Conservation (phyloP, 768 basidiomycete genomes). For the Chalciporus pseudorubinellus region DNA sequence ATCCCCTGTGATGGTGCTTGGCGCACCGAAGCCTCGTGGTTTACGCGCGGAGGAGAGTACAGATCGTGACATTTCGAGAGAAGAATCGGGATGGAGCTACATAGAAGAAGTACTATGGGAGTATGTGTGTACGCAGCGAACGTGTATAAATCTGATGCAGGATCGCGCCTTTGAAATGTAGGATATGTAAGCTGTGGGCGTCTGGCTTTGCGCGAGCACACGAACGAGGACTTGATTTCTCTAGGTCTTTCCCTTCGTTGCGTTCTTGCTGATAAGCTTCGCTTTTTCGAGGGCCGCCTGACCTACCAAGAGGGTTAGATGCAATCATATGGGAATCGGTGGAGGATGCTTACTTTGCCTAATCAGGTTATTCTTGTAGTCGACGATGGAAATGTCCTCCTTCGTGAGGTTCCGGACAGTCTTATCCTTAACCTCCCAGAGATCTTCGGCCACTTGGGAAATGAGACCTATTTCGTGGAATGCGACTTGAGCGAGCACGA, state of each 20-base stretch:
- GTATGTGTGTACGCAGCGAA: conserved; percentile 13
- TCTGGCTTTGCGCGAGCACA: neutral
- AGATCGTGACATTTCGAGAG: conserved; percentile 18
- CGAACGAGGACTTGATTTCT: conserved; percentile 1
- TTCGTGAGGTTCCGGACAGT: conserved; percentile 92
- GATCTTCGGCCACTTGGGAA: conserved; percentile 95
- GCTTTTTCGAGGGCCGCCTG: conserved; percentile 88
- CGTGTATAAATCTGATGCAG: conserved; percentile 10
- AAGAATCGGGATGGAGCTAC: conserved; percentile 8
- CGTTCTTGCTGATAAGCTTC: conserved; percentile 85
- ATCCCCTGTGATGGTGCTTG: neutral
- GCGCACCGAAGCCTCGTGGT: conserved; percentile 9
- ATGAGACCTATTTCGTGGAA: conserved; percentile 65
- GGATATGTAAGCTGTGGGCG: conserved; percentile 6
- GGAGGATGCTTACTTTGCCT: conserved; percentile 61
- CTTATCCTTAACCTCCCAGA: conserved; percentile 97
- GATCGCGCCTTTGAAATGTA: conserved; percentile 6
- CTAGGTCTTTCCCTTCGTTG: conserved; percentile 67
- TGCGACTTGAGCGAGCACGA: conserved; percentile 10
- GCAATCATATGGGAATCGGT: neutral
- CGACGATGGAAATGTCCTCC: conserved; percentile 84
- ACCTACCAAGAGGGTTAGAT: conserved; percentile 44
- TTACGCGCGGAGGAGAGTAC: conserved; percentile 2
- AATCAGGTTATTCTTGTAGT: conserved; percentile 88
- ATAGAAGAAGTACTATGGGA: conserved; percentile 2